These are phyloP conservation scores for Acanthamoeba healyi DNA, from an alignment of 208 protist genomes.

Conservation along the genomic window DNA sequence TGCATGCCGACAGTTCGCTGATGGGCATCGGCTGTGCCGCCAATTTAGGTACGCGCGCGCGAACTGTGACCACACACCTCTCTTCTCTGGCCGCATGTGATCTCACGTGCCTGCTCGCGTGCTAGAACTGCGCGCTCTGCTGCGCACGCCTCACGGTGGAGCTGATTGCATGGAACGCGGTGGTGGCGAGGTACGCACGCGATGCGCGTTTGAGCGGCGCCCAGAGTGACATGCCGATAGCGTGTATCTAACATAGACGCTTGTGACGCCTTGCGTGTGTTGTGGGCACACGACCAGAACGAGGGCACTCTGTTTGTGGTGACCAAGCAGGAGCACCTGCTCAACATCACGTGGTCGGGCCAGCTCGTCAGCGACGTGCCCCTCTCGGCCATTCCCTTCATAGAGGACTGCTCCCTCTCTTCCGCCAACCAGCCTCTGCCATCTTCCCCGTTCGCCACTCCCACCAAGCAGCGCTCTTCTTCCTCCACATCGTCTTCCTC, in stretches of 20 bases:
- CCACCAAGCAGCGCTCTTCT: not conserved
- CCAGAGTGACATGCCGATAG: too few relatives aligned
- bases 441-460: not conserved
- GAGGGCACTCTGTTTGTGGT: constrained; percentile 2
- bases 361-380: constrained; percentile 25
- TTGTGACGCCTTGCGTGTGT: too few relatives aligned
- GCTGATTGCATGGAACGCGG: not conserved
- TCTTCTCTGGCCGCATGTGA: not conserved
- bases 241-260: too few relatives aligned
- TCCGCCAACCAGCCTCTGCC: not conserved
- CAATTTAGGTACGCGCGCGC: not conserved
- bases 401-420: not conserved
- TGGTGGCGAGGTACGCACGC: not conserved
- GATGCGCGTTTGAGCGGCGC: too few relatives aligned
- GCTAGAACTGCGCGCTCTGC: not conserved
- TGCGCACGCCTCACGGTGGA: constrained; percentile 31
- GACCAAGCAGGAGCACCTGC: constrained; percentile 11
- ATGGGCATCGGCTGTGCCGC: not conserved
- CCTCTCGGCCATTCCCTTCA: not conserved
- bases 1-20: not conserved
- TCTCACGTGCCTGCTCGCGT: not conserved
- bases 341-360: constrained; percentile 36
- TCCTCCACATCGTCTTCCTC: not conserved
- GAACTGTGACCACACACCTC: not conserved
- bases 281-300: too few relatives aligned